A percentile compares a stretch with the other conserved stretches of the same genome.
Conservation (phyloP, 805 yeast species). For the Ogataea pilisensis region DNA sequence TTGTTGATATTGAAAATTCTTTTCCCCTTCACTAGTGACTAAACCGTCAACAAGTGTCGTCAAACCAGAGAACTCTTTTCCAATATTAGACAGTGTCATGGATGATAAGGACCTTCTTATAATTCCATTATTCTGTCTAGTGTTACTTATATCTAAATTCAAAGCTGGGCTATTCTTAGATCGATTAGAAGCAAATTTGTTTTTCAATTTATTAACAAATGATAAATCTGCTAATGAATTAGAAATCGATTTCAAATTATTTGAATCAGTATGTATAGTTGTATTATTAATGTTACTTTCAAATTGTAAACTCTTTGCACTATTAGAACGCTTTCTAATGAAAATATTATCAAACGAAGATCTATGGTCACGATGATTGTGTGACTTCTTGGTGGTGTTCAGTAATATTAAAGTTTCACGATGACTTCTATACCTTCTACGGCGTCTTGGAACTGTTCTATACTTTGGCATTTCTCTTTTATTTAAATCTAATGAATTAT, state of each 20-base stretch:
- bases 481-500: slow-evolving; percentile 71
- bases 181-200: neutral
- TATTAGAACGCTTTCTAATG: neutral
- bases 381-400: neutral
- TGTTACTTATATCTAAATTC: neutral
- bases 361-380: neutral
- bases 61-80: too few species aligned
- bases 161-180: neutral
- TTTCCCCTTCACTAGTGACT: too few species aligned
- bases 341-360: neutral
- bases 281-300: too few species aligned
- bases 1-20: too few species aligned
- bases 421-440: slow-evolving; percentile 40
- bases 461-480: slow-evolving; percentile 70
- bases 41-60: too few species aligned
- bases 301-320: neutral
- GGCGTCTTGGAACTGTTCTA: slow-evolving; percentile 75
- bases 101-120: too few species aligned
- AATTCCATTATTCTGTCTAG: neutral
- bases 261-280: too few species aligned
- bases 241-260: neutral
- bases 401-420: neutral
- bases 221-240: neutral
- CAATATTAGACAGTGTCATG: too few species aligned
- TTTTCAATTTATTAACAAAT: neutral